Percentiles rank a stretch among this genome's conserved stretches.
Evolutionary conservation across 441 rosid species (phyloP).

Genomic region (Viola pubescens): DNA sequence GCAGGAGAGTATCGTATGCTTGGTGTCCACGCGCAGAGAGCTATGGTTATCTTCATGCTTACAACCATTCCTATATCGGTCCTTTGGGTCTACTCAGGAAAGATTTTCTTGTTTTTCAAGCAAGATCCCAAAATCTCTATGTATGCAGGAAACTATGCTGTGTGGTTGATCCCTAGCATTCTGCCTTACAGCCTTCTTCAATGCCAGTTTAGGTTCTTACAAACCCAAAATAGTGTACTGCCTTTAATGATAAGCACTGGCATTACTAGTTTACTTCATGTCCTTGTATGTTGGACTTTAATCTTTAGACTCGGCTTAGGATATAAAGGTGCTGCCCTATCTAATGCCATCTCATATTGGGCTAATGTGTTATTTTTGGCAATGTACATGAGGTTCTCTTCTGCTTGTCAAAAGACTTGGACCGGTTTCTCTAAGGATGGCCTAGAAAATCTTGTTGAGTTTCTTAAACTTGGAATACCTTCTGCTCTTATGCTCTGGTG

Average conservation of each 20-base stretch:
- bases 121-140: constrained; percentile 32
- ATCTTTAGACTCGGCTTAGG: constrained; percentile 25
- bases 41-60: no score
- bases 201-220: no score
- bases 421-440: constrained; percentile 30
- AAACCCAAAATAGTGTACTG: no score
- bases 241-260: constrained; percentile 14
- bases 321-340: constrained; percentile 35
- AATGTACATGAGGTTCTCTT: constrained; percentile 26
- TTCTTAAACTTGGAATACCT: constrained; percentile 29
- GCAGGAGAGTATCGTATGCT: no score
- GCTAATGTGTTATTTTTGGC: constrained; percentile 24
- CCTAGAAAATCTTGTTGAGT: constrained; percentile 16
- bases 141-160: constrained; percentile 27
- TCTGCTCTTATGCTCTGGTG: constrained; percentile 42
- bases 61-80: no score
- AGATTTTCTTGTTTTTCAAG: constrained; percentile 22
- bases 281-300: constrained; percentile 23
- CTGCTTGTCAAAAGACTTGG: constrained; percentile 27
- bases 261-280: constrained; percentile 13
- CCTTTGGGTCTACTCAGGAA: constrained; percentile 6
- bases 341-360: constrained; percentile 29
- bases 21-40: no score
- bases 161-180: constrained; percentile 31
- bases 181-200: constrained; percentile 12